Evolutionary conservation across 306 rosid species (phyloP).

Genomic region (Pyrus communis): DNA sequence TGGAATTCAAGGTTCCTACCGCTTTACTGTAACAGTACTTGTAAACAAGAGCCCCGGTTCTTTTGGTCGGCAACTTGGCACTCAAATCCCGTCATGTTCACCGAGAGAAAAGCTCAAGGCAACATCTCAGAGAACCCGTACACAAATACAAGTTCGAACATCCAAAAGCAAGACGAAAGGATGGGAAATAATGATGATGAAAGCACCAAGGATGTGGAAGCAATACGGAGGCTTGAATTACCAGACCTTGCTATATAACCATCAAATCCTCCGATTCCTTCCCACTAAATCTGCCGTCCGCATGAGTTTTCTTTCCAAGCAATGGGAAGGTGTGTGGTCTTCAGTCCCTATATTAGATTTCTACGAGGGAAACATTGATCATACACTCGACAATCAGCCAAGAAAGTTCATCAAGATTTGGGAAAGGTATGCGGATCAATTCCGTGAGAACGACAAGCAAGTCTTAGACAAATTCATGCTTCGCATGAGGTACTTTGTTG

Average conservation of each 20-base stretch:
- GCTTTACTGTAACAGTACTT: too few relatives aligned
- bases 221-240: not conserved
- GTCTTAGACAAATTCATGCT: not conserved
- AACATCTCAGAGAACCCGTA: too few relatives aligned
- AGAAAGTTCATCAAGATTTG: not conserved
- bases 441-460: not conserved
- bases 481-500: not conserved
- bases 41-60: too few relatives aligned
- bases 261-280: not conserved
- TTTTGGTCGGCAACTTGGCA: too few relatives aligned
- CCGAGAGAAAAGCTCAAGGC: too few relatives aligned
- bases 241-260: not conserved
- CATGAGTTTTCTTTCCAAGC: not conserved
- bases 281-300: not conserved
- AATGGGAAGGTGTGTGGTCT: not conserved
- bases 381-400: not conserved
- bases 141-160: too few relatives aligned
- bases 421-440: not conserved
- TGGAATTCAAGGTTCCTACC: too few relatives aligned
- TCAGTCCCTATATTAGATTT: not conserved
- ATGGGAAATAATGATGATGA: not conserved
- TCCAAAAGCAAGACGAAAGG: not conserved
- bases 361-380: not conserved
- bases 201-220: not conserved
- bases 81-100: too few relatives aligned